Evolutionary conservation across 768 basidiomycete species (phyloP).

Genomic region (Psilocybe azurescens): DNA sequence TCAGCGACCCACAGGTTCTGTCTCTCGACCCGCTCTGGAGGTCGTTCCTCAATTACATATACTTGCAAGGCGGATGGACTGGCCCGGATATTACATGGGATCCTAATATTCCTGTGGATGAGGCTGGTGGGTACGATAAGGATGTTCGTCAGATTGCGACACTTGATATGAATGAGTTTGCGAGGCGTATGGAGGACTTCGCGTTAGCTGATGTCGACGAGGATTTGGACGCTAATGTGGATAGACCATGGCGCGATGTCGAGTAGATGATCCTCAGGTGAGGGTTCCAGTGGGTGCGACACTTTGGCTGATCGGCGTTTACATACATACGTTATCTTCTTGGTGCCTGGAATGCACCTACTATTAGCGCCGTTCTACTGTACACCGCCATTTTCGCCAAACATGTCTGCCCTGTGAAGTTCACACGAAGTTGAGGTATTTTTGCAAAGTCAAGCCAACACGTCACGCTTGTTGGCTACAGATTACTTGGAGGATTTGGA

Average conservation of each 20-base stretch:
- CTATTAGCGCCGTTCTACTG: no score
- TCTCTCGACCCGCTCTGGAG: conserved; percentile 70
- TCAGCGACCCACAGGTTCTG: conserved; percentile 64
- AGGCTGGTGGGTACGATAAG: conserved; percentile 45
- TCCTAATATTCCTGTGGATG: conserved; percentile 39
- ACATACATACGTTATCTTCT: not conserved
- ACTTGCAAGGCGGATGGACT: conserved; percentile 57
- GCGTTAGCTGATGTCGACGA: conserved; percentile 34
- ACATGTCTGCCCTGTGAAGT: no score
- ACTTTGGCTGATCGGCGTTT: not conserved
- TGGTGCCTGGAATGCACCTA: not conserved
- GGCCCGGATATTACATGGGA: conserved; percentile 59
- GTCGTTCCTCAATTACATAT: conserved; percentile 62
- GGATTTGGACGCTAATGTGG: conserved; percentile 40
- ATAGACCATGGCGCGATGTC: conserved; percentile 46
- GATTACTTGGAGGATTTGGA: no score
- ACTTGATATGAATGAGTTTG: conserved; percentile 49
- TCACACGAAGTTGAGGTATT: no score
- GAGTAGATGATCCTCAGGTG: conserved; percentile 30
- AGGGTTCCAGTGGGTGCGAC: not conserved
- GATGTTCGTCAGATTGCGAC: conserved; percentile 34
- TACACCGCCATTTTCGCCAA: no score
- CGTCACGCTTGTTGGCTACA: no score
- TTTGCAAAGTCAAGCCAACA: no score
- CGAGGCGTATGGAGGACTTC: conserved; percentile 37